phyloP scores from a whole-genome alignment of 2,329 filamentous ascomycete genomes.

The Trichoderma citrinoviride region DNA sequence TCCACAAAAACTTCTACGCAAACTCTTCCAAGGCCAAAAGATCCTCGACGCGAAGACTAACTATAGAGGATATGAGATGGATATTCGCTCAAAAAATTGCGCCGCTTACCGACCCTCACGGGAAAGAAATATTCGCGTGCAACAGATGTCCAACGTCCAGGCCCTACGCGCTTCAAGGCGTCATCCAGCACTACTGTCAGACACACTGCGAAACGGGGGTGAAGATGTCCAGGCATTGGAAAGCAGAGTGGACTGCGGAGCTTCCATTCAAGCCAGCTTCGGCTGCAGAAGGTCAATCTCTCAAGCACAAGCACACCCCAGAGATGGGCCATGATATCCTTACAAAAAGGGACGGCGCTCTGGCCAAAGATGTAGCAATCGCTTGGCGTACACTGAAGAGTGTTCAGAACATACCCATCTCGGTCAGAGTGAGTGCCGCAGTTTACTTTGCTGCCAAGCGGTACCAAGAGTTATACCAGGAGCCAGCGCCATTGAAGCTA shows the following conservation, averaged over 20 bases:
- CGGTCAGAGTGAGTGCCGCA: conserved; percentile 61
- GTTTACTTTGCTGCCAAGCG: conserved; percentile 60
- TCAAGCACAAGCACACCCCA: no score
- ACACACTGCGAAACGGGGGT: conserved; percentile 75
- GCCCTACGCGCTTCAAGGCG: conserved; percentile 72
- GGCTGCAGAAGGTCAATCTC: not conserved
- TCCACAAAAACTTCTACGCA: conserved; percentile 65
- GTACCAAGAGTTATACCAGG: conserved; percentile 56
- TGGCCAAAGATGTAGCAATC: conserved; percentile 56
- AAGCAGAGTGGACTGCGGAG: conserved; percentile 73
- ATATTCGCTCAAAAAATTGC: conserved; percentile 76
- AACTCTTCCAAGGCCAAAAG: conserved; percentile 54
- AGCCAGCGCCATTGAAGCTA: conserved; percentile 51
- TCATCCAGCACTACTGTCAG: conserved; percentile 79
- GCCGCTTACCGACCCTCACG: conserved; percentile 61
- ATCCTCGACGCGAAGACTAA: conserved; percentile 58
- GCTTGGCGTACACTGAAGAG: conserved; percentile 61
- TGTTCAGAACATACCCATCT: conserved; percentile 60
- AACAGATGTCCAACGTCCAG: conserved; percentile 66
- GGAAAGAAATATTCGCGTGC: conserved; percentile 75
- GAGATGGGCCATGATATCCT: no score
- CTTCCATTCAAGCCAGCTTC: conserved; percentile 63
- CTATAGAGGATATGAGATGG: conserved; percentile 84
- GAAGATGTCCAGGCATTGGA: conserved; percentile 74
- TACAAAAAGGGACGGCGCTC: no score